Base-by-base conservation (phyloP, 106 monocot species). In the Acorus calamus region DNA sequence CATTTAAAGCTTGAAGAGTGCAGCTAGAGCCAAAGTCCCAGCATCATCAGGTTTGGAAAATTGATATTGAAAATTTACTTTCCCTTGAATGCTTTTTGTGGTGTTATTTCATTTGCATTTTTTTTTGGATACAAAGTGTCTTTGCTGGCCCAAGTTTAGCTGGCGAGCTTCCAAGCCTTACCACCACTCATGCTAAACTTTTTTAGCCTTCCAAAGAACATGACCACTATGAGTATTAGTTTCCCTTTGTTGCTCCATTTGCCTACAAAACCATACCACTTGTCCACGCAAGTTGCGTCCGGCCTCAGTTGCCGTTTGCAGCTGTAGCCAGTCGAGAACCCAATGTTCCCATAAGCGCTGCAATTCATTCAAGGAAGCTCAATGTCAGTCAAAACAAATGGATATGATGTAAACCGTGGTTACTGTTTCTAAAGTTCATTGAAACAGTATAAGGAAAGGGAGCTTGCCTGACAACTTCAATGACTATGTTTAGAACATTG, bases 291-390 rank as follows among this genome's bases (percentile, higher is more conserved):
- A 2, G 5, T 57, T 2, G 54, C 60, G 0, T 70, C 74, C 0
- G 62, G 77, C 43, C 52, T 62, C 42, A 74, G 60, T 8, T 70
- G 55, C 13, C 59, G 63, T 4, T 57, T 43, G 51, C 80, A 80
- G 14, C 77, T 71, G 28, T 85, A 85, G 14, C 84, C 74, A 5
- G 43, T 68, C 4, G 84, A 77, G 53, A 80, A 48, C 6, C 84
- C 84, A 2, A 80, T 70, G 64, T 80, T 77, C 8, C 71, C 80
- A 59, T 77, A 80, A 11, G 77, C 84, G 66, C 84, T 85, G 77
- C 63, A 77, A 42, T 4, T 63, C 8, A 46, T 72, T 49, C 7
- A 4, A 42, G 3, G 13, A 14, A 53, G 10, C 5, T 13, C 3
- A 28, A 28, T 28, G 28, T 28, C 28, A 28, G 28, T 28, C 28